Conservation (phyloP, 352 stramenopile species). For the Phytophthora fragariaefolia region DNA sequence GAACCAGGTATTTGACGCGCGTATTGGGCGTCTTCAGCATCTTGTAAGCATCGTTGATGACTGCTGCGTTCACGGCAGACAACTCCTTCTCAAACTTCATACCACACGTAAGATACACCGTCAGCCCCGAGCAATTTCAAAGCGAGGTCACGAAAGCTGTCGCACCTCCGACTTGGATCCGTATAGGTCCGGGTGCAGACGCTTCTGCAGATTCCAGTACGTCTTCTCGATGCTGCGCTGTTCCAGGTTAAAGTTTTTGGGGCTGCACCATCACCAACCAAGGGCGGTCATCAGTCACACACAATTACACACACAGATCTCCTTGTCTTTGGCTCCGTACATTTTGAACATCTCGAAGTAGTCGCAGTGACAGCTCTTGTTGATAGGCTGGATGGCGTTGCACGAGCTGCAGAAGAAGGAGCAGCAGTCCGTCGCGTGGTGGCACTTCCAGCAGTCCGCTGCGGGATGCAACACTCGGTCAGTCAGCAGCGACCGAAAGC, state of each 20-base stretch:
- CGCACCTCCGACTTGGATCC: conserved; percentile 85
- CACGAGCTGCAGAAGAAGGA: conserved; percentile 85
- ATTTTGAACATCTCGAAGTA: conserved; percentile 91
- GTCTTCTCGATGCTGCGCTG: conserved; percentile 85
- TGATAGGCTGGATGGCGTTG: conserved; percentile 79
- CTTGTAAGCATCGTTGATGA: conserved; percentile 89
- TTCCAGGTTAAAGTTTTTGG: conserved; percentile 83
- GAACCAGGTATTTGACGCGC: conserved; percentile 85
- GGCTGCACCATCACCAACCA: conserved; percentile 37
- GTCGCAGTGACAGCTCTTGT: conserved; percentile 74
- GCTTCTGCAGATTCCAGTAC: conserved; percentile 90
- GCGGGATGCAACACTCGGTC: conserved; percentile 15
- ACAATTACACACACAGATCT: conserved; percentile 2
- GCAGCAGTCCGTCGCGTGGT: conserved; percentile 82
- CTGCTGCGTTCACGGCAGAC: conserved; percentile 75
- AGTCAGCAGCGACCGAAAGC: neutral
- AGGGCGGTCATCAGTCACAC: conserved; percentile 9
- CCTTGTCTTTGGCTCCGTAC: conserved; percentile 35
- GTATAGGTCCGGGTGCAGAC: conserved; percentile 84
- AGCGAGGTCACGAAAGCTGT: neutral
- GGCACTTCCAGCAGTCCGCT: conserved; percentile 85
- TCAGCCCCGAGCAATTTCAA: neutral
- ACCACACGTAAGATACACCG: neutral
- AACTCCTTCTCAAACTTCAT: conserved; percentile 83
- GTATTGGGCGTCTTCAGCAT: conserved; percentile 89